phyloP scores from a whole-genome alignment of 148 eudicot genomes.

The Vaccinium myrtillus region DNA sequence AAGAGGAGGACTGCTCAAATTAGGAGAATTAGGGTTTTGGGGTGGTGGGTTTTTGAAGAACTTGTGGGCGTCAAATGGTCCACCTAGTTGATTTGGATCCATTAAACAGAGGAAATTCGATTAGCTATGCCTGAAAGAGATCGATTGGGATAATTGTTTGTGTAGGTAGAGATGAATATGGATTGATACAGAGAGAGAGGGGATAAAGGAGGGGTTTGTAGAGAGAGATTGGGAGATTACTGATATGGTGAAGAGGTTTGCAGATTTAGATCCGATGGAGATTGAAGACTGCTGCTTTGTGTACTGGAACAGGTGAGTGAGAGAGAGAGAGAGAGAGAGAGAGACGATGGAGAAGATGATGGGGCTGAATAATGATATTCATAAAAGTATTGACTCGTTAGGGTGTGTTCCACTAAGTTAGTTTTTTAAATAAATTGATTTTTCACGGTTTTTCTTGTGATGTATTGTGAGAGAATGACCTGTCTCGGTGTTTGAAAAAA shows the following conservation, averaged over 20 bases:
- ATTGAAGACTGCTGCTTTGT: too few species aligned
- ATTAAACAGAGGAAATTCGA: slow-evolving; percentile 17
- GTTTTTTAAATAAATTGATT: too few species aligned
- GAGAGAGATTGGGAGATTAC: neutral
- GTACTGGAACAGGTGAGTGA: neutral
- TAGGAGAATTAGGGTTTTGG: slow-evolving; percentile 39
- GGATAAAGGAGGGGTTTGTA: neutral
- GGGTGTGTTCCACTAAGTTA: too few species aligned
- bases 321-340: neutral
- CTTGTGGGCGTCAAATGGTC: slow-evolving; percentile 53
- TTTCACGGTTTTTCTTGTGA: too few species aligned
- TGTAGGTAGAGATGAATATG: neutral
- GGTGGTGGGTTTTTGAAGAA: slow-evolving; percentile 49
- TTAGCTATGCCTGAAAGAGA: neutral
- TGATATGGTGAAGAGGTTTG: neutral
- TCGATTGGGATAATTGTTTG: neutral
- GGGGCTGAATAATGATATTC: too few species aligned
- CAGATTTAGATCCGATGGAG: slow-evolving; percentile 11
- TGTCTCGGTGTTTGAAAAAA: too few species aligned
- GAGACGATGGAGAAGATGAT: too few species aligned
- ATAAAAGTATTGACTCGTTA: too few species aligned
- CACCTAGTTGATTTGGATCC: slow-evolving; percentile 54
- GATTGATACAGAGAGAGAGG: neutral
- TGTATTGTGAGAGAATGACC: too few species aligned
- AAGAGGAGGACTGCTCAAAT: slow-evolving; percentile 30